phyloP scores from a whole-genome alignment of 2,329 filamentous ascomycete genomes.

The Colletotrichum salicis region DNA sequence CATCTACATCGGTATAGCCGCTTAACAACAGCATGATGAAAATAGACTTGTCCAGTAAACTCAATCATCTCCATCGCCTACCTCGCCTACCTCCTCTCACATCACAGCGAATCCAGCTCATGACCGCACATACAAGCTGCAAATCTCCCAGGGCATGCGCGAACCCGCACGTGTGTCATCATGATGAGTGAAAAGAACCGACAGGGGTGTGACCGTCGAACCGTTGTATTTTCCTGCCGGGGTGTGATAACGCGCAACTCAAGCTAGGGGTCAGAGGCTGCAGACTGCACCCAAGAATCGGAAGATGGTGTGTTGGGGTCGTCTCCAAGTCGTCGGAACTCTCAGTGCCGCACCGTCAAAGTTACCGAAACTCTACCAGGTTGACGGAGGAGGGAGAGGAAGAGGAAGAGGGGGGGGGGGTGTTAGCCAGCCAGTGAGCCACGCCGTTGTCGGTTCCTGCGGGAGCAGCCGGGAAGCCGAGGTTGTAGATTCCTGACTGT shows the following conservation, averaged over 20 bases:
- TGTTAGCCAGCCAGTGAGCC: background rate
- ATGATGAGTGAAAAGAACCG: background rate
- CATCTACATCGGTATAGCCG: background rate
- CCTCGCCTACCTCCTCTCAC: background rate
- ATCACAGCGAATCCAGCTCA: background rate
- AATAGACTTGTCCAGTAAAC: background rate
- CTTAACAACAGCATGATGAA: background rate
- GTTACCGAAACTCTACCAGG: background rate
- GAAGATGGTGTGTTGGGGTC: slow-evolving; percentile 9
- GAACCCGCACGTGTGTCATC: background rate
- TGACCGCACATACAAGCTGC: background rate
- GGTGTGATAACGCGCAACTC: slow-evolving; percentile 8
- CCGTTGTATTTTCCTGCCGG: background rate
- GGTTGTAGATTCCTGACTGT: background rate
- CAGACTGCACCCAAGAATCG: too few relatives aligned
- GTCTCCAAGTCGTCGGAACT: slow-evolving; percentile 10
- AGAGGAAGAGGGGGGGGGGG: background rate
- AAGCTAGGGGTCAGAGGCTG: background rate
- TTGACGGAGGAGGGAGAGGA: background rate
- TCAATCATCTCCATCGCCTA: background rate
- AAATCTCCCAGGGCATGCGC: background rate
- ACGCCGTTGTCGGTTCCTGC: background rate
- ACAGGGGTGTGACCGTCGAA: background rate
- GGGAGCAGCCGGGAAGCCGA: background rate
- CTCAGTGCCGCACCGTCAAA: background rate